Evolutionary conservation across 176 grass and related monocot species (phyloP), one percentile per base, ranked within the genome.

Genomic region (Poa pratensis): DNA sequence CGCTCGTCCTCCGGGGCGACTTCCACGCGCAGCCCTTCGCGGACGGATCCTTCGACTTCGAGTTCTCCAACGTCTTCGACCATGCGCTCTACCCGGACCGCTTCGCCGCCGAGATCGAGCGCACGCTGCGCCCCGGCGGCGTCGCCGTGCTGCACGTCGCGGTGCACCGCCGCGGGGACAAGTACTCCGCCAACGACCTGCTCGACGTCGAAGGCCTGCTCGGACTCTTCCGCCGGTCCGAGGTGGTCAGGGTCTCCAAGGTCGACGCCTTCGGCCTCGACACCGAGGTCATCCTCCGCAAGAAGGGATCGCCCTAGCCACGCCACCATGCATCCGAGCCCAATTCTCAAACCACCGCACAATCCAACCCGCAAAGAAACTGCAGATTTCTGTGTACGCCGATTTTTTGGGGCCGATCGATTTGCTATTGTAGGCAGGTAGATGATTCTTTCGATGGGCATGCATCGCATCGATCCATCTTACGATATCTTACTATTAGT

Each of bases 1-100:
- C 93, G 42, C 89, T 98, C 42, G 96, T 98, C 60, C 42, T 82
- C 19, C 3, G 18, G 13, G 96, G 96, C 3, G 96, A 95, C 79
- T 98, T 98, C 89, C 93, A 98, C 79, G 58, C 82, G 19, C 96
- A 98, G 77, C 93, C 96, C 0, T 98, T 98, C 87, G 0, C 19
- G 0, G 23, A 91, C 69, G 85, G 0, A 39, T 85, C 90, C 22
- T 98, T 98, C 84, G 93, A 98, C 86, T 98, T 98, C 84, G 96
- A 98, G 82, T 98, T 98, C 91, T 98, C 96, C 73, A 95, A 98
- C 62, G 96, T 98, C 3, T 98, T 98, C 77, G 96, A 98, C 78
- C 96, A 98, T 80, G 91, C 93, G 53, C 88, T 98, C 15, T 98
- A 92, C 87, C 96, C 93, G 4, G 91, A 90, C 35, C 86, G 87